Base-by-base conservation (phyloP, 2,329 filamentous ascomycete genomes). In the Tolypocladium capitatum region DNA sequence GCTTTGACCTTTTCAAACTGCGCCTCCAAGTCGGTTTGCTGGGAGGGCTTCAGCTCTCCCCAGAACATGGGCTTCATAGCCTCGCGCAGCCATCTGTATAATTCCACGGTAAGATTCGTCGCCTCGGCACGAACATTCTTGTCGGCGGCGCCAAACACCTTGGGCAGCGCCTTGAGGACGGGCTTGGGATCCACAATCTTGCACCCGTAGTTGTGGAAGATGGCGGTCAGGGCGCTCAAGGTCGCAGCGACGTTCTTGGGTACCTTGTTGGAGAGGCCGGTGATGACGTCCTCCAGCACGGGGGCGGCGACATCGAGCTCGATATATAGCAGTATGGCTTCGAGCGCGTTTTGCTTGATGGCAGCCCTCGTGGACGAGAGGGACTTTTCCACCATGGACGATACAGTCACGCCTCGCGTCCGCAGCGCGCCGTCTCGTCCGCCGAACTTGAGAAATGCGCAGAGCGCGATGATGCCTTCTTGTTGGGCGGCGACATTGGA, bases 61-160 rank as follows among this genome's bases (percentile, higher is more conserved):
- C 92, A 98, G 64, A 98, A 97, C 67, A 97, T 84, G 34, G 91
- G 88, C 64, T 98, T 98, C 82, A 98, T 96, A 11, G 91, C 91
- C 54, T 98, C 92, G 55, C 91, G 85, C 32, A 98, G 74, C 92
- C 94, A 98, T 66, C 92, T 76, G 67, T 98, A 98, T 49, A 98
- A 79, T 62, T 98, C 94, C 43, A 96, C 87, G 0, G 91, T 85
- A 49, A 98, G 72, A 56, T 84, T 89, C 43, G 92, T 92, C 28
- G 90, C 89, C 64, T 96, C 92, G 4, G 90, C 89, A 66, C 92
- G 84, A 16, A 98, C 87, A 63, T 97, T 97, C 68, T 98, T 98
- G 73, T 98, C 92, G 31, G 92, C 91, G 63, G 97, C 92, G 20
- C 87, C 88, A 61, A 96, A 98, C 2, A 83, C 84, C 62, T 95